Percentiles rank a stretch among this genome's conserved stretches.
Conservation (phyloP, 83 land plant genomes). For the Larix sibirica region DNA sequence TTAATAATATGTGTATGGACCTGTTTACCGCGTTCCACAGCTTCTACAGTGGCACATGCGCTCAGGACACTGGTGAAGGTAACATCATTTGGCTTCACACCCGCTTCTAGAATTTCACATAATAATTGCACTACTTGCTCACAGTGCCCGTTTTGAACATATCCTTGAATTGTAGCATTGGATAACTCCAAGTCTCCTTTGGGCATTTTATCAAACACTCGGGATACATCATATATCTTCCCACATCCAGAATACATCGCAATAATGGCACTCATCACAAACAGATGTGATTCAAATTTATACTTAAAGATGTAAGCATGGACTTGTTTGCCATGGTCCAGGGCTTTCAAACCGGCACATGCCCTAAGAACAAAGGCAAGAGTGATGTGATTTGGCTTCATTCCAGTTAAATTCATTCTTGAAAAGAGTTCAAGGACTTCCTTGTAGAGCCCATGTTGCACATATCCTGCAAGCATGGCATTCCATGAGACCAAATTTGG, state of each 20-base stretch:
- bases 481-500: conserved; percentile 44
- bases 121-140: not conserved
- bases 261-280: not conserved
- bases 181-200: too few species aligned
- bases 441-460: conserved; percentile 35
- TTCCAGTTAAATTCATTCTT: conserved; percentile 19
- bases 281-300: not conserved
- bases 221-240: not conserved
- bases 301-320: not conserved
- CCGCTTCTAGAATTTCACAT: not conserved
- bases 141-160: too few species aligned
- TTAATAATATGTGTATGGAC: not conserved
- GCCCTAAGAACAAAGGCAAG: conserved; percentile 45
- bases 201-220: too few species aligned
- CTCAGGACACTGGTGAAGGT: not conserved
- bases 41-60: not conserved
- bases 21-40: not conserved
- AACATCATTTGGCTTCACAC: not conserved
- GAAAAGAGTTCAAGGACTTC: conserved; percentile 33
- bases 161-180: too few species aligned
- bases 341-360: conserved; percentile 9
- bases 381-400: conserved; percentile 38
- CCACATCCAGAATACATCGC: not conserved
- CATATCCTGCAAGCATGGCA: conserved; percentile 49
- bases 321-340: not conserved